Base-by-base conservation (phyloP, 2,329 filamentous ascomycete genomes). In the Simplicillium sp. region DNA sequence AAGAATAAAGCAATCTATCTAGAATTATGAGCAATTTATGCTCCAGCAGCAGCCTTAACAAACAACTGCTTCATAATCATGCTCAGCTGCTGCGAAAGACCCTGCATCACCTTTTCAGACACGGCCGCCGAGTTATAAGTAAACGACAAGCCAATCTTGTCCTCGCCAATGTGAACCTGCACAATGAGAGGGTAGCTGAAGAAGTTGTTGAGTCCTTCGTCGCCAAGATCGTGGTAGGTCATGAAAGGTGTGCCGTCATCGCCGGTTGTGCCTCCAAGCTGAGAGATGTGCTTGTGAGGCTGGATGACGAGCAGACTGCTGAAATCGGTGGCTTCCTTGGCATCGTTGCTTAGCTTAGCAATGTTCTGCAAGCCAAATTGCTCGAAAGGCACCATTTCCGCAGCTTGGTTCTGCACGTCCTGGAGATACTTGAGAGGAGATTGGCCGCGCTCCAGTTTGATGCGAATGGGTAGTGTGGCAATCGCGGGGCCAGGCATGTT, bases 351-450 rank as follows among this genome's bases (percentile, higher is more conserved):
- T 7, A 43, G 2, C 28, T 38, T 43, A 4, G 39, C 34, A 70
- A 36, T 47, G 32, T 56, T 50, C 11, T 53, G 49, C 3, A 60
- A 40, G 7, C 54, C 52, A 12, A 52, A 44, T 11, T 58, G 46
- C 38, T 54, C 57, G 35, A 41, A 50, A 2, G 45, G 40, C 8
- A 48, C 44, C 50, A 52, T 51, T 31, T 55, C 50, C 11, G 45
- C 38, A 3, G 49, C 41, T 41, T 45, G 45, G 12, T 42, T 39
- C 44, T 59, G 54, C 5, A 55, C 37, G 11, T 29, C 29, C 17
- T 40, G 38, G 2, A 52, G 41, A 12, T 46, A 49, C 20, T 25
- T 28, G 3, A 36, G 35, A 4, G 43, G 28, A 18, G 44, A 40
- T 16, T 47, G 40, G 8, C 38, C 33, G 15, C 14, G 29, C 7